Percentiles rank a stretch among this genome's conserved stretches.
Conservation (phyloP, 2,329 filamentous ascomycete genomes). For the Colletotrichum lini region DNA sequence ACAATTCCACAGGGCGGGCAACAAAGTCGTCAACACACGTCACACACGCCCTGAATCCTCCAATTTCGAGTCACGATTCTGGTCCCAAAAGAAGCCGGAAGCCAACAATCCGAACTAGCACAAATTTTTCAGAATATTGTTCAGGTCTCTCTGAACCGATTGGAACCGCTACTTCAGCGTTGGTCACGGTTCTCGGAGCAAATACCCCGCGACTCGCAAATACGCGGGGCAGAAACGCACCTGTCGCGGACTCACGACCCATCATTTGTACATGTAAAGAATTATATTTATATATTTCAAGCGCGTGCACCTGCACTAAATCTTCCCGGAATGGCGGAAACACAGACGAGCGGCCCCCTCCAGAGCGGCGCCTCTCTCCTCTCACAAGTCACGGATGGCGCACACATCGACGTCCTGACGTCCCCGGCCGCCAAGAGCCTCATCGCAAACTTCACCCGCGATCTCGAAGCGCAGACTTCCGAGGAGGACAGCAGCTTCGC, state of each 20-base stretch:
- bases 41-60: not conserved
- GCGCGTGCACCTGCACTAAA: not conserved
- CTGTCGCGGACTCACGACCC: constrained; percentile 15
- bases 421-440: constrained; percentile 14
- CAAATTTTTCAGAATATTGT: not conserved
- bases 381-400: constrained; percentile 13
- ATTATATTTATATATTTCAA: no score
- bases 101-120: not conserved
- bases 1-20: not conserved
- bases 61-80: constrained; percentile 21
- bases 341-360: not conserved
- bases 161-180: not conserved
- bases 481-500: not conserved
- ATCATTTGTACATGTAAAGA: not conserved
- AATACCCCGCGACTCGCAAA: constrained; percentile 37
- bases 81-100: not conserved
- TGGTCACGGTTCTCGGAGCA: not conserved
- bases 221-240: constrained; percentile 33
- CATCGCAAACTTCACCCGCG: constrained; percentile 21
- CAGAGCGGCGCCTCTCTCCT: constrained; percentile 1
- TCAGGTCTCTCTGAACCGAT: not conserved
- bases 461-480: constrained; percentile 16
- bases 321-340: constrained; percentile 5
- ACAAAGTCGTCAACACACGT: constrained; percentile 25
- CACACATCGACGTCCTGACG: constrained; percentile 37